Evolutionary conservation across 2,329 filamentous ascomycete genomes (phyloP).

Genomic region (Coniella lustricola): DNA sequence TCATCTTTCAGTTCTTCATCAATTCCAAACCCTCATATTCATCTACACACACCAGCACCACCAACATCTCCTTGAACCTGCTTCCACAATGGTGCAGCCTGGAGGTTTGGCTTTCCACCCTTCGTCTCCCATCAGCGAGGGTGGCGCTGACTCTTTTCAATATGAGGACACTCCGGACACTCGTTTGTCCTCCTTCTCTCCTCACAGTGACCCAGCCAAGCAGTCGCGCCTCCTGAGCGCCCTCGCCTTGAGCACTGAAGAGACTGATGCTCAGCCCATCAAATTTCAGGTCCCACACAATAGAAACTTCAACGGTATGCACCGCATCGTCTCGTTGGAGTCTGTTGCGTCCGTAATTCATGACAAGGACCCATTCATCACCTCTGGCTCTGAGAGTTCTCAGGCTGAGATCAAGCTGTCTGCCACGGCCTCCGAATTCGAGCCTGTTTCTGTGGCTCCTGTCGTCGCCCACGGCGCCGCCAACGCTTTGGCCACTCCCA

Average conservation of each 20-base stretch:
- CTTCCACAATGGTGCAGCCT: constrained; percentile 32
- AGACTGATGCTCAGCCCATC: constrained; percentile 21
- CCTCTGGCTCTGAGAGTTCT: constrained; percentile 25
- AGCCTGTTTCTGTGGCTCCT: constrained; percentile 35
- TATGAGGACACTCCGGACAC: constrained; percentile 55
- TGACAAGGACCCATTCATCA: constrained; percentile 51
- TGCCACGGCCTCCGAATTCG: constrained; percentile 56
- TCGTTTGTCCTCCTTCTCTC: constrained; percentile 56
- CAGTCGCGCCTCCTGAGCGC: constrained; percentile 32
- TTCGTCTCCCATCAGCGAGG: constrained; percentile 46
- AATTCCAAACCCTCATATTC: neutral
- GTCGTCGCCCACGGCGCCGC: constrained; percentile 19
- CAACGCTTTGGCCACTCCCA: constrained; percentile 5
- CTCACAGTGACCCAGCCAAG: constrained; percentile 45
- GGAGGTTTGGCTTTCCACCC: constrained; percentile 36
- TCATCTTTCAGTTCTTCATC: neutral
- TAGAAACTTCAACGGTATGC: neutral
- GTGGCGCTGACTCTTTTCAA: constrained; percentile 48
- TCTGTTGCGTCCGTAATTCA: constrained; percentile 21
- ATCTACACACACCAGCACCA: neutral
- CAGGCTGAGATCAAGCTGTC: constrained; percentile 46
- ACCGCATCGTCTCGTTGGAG: constrained; percentile 16
- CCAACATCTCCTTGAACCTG: neutral
- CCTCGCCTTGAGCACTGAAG: constrained; percentile 25
- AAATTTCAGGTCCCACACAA: constrained; percentile 16